Conservation (phyloP, 2,329 filamentous ascomycete genomes). For the Raffaelea deltoideospora region DNA sequence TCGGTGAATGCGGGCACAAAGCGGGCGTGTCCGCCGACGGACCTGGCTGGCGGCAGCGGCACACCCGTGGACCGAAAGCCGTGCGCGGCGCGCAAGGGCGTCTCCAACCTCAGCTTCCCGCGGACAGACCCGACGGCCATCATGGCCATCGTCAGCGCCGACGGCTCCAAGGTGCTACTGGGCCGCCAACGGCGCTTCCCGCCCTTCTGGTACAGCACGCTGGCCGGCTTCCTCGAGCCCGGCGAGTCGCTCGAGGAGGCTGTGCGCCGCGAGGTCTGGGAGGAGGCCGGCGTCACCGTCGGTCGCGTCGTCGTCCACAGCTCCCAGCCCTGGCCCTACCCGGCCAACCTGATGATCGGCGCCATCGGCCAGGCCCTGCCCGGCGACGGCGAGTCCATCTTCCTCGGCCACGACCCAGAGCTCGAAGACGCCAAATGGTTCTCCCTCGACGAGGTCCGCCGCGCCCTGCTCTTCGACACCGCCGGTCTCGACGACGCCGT, state of each 20-base stretch:
- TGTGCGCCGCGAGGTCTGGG: constrained; percentile 71
- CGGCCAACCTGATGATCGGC: constrained; percentile 71
- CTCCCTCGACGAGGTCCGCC: constrained; percentile 60
- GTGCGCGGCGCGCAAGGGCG: constrained; percentile 67
- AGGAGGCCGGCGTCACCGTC: constrained; percentile 64
- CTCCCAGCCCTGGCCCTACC: constrained; percentile 79
- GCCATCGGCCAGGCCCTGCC: constrained; percentile 78
- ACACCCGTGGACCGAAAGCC: constrained; percentile 40
- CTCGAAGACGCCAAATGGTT: constrained; percentile 87
- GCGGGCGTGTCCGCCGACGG: constrained; percentile 59
- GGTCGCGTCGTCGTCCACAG: constrained; percentile 70
- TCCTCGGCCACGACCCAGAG: constrained; percentile 78
- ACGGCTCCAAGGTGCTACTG: constrained; percentile 64
- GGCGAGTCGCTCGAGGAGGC: constrained; percentile 77
- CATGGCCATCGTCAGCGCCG: constrained; percentile 74
- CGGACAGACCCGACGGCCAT: constrained; percentile 92
- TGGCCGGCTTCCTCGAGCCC: constrained; percentile 76
- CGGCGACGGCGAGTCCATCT: constrained; percentile 59
- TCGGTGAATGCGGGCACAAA: constrained; percentile 70
- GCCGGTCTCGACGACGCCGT: constrained; percentile 51
- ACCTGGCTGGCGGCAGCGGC: constrained; percentile 33
- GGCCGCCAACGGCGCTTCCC: constrained; percentile 79
- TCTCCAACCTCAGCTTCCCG: constrained; percentile 87
- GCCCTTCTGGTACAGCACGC: constrained; percentile 70
- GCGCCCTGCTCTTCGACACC: constrained; percentile 54